These are phyloP conservation scores for Penicillium sp. DNA, from an alignment of 2,329 filamentous ascomycete species.

Conservation along the genomic window DNA sequence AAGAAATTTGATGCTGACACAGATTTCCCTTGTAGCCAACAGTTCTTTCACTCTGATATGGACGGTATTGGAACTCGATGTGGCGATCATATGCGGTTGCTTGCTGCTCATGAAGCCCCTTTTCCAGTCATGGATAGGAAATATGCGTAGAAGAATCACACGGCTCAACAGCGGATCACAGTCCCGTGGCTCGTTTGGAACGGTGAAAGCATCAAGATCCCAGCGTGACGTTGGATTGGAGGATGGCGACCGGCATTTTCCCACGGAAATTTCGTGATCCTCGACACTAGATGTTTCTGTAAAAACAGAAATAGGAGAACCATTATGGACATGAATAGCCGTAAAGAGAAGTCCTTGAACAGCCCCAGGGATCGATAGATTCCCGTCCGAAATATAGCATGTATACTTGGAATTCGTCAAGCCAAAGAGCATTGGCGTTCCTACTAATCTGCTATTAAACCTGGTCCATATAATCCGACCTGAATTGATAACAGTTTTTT, in stretches of 20 bases:
- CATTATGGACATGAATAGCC: neutral
- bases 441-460: neutral
- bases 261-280: too few species aligned
- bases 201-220: neutral
- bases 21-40: neutral
- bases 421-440: neutral
- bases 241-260: neutral
- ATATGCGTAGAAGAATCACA: neutral
- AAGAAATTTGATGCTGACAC: neutral
- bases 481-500: neutral
- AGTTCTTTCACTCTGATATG: constrained; percentile 9
- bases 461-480: neutral
- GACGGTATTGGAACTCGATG: constrained; percentile 26
- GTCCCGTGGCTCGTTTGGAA: neutral
- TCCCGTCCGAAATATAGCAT: too few species aligned
- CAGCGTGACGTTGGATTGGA: neutral
- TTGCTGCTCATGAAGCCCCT: constrained; percentile 23
- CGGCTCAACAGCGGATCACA: neutral
- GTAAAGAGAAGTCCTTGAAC: neutral
- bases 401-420: too few species aligned
- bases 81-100: constrained; percentile 27
- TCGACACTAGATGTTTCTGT: too few species aligned
- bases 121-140: constrained; percentile 9
- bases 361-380: too few species aligned
- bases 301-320: neutral